Conservation (phyloP, 345 rosid genomes). For the Corchorus capsularis region DNA sequence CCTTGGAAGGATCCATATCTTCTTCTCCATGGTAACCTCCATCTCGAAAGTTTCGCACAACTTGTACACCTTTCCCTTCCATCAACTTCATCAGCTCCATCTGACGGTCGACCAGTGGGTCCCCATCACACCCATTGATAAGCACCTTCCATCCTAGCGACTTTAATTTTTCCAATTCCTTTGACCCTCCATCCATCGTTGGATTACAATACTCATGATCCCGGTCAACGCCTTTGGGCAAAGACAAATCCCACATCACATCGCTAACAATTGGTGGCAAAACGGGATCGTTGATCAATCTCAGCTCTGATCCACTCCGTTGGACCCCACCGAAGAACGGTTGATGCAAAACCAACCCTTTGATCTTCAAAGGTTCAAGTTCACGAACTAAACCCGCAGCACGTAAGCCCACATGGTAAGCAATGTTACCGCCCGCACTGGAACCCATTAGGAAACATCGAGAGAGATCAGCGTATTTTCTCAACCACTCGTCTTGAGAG, state of each 20-base stretch:
- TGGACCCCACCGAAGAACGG: constrained; percentile 61
- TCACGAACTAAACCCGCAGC: constrained; percentile 16
- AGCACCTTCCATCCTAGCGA: constrained; percentile 46
- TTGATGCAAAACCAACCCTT: constrained; percentile 59
- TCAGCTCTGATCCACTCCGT: constrained; percentile 50
- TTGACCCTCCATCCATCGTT: constrained; percentile 31
- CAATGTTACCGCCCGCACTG: constrained; percentile 67
- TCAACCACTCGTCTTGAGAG: constrained; percentile 41
- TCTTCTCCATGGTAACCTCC: constrained; percentile 51
- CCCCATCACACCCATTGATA: constrained; percentile 43
- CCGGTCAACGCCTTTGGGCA: constrained; percentile 54
- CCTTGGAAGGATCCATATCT: constrained; percentile 24
- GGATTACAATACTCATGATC: constrained; percentile 70
- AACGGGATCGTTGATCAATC: constrained; percentile 23
- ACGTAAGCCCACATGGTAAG: constrained; percentile 49
- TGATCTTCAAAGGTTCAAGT: constrained; percentile 52
- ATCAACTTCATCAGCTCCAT: constrained; percentile 35
- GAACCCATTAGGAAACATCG: constrained; percentile 50
- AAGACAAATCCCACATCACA: constrained; percentile 53
- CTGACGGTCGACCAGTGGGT: constrained; percentile 59
- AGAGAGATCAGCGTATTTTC: constrained; percentile 34
- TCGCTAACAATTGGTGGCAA: constrained; percentile 39
- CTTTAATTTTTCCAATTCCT: not conserved
- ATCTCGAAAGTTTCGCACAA: constrained; percentile 27
- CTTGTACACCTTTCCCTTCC: constrained; percentile 44